Conservation (phyloP, 2,329 filamentous ascomycete genomes). For the Beauveria caledonica region DNA sequence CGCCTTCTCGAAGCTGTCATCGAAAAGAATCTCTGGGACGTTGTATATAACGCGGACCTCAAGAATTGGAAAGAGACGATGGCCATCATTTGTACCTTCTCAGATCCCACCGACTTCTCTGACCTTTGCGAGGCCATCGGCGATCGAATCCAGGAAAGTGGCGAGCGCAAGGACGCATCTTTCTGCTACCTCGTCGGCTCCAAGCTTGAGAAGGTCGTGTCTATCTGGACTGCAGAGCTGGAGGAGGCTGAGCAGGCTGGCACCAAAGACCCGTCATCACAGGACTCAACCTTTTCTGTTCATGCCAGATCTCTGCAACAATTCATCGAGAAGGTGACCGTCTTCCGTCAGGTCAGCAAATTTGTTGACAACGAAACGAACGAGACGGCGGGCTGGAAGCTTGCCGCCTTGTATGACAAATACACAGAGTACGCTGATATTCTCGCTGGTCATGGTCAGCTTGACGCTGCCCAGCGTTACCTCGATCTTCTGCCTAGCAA, state of each 20-base stretch:
- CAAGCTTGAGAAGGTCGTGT: constrained; percentile 93
- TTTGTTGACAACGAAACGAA: constrained; percentile 73
- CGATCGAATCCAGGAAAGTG: constrained; percentile 76
- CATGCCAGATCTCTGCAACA: constrained; percentile 82
- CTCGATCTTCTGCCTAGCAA: constrained; percentile 74
- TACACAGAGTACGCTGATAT: constrained; percentile 97
- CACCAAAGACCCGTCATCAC: constrained; percentile 54
- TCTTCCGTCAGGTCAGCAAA: constrained; percentile 90
- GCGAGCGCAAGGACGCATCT: constrained; percentile 77
- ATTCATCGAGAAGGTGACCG: constrained; percentile 96
- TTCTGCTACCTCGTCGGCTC: constrained; percentile 96
- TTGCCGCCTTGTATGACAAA: constrained; percentile 81
- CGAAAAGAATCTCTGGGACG: constrained; percentile 94
- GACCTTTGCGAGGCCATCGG: constrained; percentile 93
- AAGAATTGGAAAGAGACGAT: constrained; percentile 95
- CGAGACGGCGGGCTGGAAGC: constrained; percentile 76
- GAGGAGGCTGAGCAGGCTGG: constrained; percentile 73
- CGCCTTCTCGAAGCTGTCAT: constrained; percentile 86
- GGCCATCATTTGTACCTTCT: constrained; percentile 92
- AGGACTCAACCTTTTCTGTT: constrained; percentile 81
- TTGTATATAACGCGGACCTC: constrained; percentile 92
- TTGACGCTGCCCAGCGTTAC: constrained; percentile 83
- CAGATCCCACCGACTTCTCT: constrained; percentile 81
- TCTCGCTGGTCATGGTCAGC: constrained; percentile 78
- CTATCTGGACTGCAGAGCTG: constrained; percentile 87